Base-by-base conservation (phyloP, 495 filamentous ascomycete species). In the Rhypophila decipiens region DNA sequence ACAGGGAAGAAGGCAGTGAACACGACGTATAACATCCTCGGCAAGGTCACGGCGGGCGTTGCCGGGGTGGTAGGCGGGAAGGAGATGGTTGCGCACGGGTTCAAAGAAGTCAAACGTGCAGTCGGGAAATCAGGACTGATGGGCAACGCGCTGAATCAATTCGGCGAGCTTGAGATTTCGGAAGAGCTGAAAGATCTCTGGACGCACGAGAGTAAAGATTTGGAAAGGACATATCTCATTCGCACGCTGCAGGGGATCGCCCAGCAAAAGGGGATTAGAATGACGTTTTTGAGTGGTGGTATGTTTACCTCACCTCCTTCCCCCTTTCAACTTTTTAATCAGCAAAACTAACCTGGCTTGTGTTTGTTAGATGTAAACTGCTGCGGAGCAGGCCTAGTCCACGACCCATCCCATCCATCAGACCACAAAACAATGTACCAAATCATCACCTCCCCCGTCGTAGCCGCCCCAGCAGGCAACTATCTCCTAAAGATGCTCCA, bases 341-440 rank as follows among this genome's bases (percentile, higher is more conserved):
- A 18, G 12, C 15, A 10, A 47, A 18, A 31, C 51, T 51, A 49
- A 61, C 42, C 18, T 18, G 27, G 21, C 19, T 11, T 10, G 11
- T 18, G 4, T n/a, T 24, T 9, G 20, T n/a, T 24, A 79, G 85
- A 89, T 55, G 91, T 96, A 65, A 90, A 90, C 65, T 85, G 82
- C 65, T 90, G 85, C 56, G 93, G 93, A 51, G 93, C 94, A 12
- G 93, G 93, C 53, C 79, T 97, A 11, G 82, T 98, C 11, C 91
- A 97, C 70, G 94, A 98, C 69, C 94, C 94, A 0, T 71, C 83
- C 18, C 87, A 91, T 63, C 91, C 90, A 1, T 76, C 74, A 17
- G 90, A 96, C 68, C 90, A 98, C 74, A 98, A 98, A 68, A 96
- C 93, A 11, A 98, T 98, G 93, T 98, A 95, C 71, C 93, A 98